Evolutionary conservation across 257 asterid species (phyloP).

Genomic region (Scutellaria minor): DNA sequence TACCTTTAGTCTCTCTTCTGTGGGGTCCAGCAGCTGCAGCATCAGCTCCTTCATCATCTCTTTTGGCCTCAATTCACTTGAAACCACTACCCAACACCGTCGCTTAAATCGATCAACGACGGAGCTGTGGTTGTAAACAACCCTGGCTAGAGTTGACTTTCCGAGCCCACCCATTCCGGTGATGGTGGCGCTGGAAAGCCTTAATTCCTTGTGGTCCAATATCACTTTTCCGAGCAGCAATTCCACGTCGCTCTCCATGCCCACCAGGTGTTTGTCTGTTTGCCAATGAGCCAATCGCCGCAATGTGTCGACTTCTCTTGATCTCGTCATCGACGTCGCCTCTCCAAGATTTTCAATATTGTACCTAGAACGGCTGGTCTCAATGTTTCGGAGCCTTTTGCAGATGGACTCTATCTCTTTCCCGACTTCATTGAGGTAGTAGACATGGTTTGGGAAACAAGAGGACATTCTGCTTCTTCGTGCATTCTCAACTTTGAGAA

Average conservation of each 20-base stretch:
- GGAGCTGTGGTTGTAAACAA: slow-evolving; percentile 15
- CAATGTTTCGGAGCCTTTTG: background rate
- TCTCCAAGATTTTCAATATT: background rate
- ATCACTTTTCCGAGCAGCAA: background rate
- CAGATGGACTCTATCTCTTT: background rate
- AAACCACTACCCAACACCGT: slow-evolving; percentile 35
- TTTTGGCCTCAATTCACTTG: slow-evolving; percentile 17
- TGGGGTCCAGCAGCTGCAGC: background rate
- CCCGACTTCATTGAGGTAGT: slow-evolving; percentile 6
- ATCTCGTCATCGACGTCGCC: background rate
- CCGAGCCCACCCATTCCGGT: background rate
- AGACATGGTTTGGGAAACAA: background rate
- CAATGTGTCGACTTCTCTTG: background rate
- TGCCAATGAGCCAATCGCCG: background rate
- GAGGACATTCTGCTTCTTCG: background rate
- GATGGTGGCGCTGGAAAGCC: background rate
- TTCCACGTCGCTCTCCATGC: background rate
- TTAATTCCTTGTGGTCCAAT: background rate
- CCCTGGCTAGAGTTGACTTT: background rate
- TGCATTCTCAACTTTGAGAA: too few species aligned
- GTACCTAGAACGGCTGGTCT: background rate
- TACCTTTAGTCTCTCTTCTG: background rate
- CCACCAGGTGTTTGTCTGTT: slow-evolving; percentile 3
- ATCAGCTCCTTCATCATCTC: slow-evolving; percentile 1
- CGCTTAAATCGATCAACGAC: background rate